Evolutionary conservation across 495 filamentous ascomycete species (phyloP), one percentile per base, ranked within the genome.

Genomic region (Neurospora sp.): DNA sequence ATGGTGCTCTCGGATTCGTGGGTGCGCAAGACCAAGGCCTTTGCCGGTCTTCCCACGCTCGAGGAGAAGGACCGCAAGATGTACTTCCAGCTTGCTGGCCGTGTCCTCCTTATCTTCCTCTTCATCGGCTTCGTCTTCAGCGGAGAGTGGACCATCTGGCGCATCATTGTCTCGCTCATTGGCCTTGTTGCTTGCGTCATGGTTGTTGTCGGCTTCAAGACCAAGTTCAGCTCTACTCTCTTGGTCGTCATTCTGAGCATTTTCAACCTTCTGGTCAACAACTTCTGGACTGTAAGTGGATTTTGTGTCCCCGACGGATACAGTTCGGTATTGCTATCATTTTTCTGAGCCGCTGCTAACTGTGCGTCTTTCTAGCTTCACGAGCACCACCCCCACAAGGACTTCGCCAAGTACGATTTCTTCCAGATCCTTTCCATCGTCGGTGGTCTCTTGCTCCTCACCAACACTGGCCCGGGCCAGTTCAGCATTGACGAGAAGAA

Each of bases 371-470:
- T 71, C 12, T 74, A 98, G 95, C 95, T 99, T 74, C 96, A 98
- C 83, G 91, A 93, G 72, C 93, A 97, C 85, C 96, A 99, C 86
- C 96, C 96, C 68, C 94, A 99, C 85, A 97, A 97, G 87, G 96
- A 99, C 80, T 99, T 99, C 78, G 96, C 96, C 86, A 99, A 99
- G 84, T 99, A 99, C 87, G 96, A 98, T 82, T 99, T 99, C 86
- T 99, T 99, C 90, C 96, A 99, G 86, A 97, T 98, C 79, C 86
- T 99, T 70, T 99, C 96, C 53, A 99, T 99, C 82, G 96, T 99
- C 73, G 96, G 96, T 71, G 96, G 96, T 78, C 90, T 99, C 68
- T 86, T 99, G 68, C 90, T 99, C 72, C 87, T 99, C 71, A 93
- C 97, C 82, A 99, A 99, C 89, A 98, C 95, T 90, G 96, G 96